These are phyloP conservation scores for Rutstroemia sp. DNA, from an alignment of 2,329 filamentous ascomycete genomes.

Conservation along the genomic window DNA sequence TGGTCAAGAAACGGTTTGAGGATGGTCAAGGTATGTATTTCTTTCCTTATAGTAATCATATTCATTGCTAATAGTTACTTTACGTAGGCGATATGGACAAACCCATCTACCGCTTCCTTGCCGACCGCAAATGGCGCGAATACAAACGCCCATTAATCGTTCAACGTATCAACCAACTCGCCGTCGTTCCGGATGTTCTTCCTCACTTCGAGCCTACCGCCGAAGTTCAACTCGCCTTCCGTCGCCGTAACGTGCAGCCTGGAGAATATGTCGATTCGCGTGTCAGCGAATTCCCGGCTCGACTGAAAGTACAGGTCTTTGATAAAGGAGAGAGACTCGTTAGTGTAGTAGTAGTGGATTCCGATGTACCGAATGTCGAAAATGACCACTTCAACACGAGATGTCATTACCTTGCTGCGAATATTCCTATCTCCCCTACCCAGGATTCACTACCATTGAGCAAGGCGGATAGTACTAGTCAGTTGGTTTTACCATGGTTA, in stretches of 20 bases:
- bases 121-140: conserved; percentile 78
- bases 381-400: conserved; percentile 70
- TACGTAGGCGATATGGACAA: conserved; percentile 82
- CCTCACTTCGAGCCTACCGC: conserved; percentile 69
- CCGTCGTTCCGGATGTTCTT: conserved; percentile 81
- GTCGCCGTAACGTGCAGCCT: conserved; percentile 59
- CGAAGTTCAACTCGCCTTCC: conserved; percentile 78
- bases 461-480: conserved; percentile 46
- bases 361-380: conserved; percentile 77
- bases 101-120: conserved; percentile 88
- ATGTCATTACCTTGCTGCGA: conserved; percentile 80
- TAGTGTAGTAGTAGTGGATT: conserved; percentile 78
- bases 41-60: background rate
- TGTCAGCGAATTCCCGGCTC: conserved; percentile 65
- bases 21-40: conserved; percentile 68
- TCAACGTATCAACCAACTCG: conserved; percentile 82
- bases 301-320: conserved; percentile 78
- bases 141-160: conserved; percentile 72
- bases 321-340: conserved; percentile 74
- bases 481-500: conserved; percentile 73
- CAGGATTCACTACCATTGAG: conserved; percentile 57
- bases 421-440: conserved; percentile 57
- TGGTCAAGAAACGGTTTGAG: conserved; percentile 90
- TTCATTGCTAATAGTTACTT: conserved; percentile 13
- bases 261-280: conserved; percentile 72